Evolutionary conservation across 192 early-diverging fungal genomes (phyloP).

Genomic region (Allomyces arbusculus): DNA sequence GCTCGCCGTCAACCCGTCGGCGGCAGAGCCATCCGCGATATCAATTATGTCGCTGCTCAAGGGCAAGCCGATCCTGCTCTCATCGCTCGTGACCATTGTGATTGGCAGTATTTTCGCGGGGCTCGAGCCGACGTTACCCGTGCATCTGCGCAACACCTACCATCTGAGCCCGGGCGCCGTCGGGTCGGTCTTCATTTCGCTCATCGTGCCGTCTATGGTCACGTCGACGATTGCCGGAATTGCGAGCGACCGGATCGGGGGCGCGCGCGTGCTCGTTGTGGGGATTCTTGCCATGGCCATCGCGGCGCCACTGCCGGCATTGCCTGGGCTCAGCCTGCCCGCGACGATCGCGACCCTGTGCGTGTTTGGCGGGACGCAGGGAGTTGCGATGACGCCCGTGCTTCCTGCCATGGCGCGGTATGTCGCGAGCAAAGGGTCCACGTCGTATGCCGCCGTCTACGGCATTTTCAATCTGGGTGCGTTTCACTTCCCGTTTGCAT

Average conservation of each 20-base stretch:
- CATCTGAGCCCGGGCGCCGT: background rate
- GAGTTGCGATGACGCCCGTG: background rate
- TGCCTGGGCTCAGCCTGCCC: background rate
- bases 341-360: background rate
- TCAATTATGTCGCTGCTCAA: background rate
- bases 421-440: background rate
- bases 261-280: background rate
- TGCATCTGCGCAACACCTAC: background rate
- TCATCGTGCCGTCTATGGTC: background rate
- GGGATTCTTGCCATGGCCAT: background rate
- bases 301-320: background rate
- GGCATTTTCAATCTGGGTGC: background rate
- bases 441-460: background rate
- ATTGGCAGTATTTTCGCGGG: background rate
- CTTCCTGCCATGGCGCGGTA: background rate
- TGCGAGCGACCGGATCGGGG: background rate
- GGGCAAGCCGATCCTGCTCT: background rate
- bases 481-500: too few species aligned
- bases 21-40: too few species aligned
- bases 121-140: background rate
- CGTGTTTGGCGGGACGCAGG: background rate
- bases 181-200: background rate
- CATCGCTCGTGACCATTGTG: background rate
- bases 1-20: too few species aligned
- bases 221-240: background rate